Evolutionary conservation across 179 eudicot genomes (phyloP).

Genomic region (Spinacia oleracea): DNA sequence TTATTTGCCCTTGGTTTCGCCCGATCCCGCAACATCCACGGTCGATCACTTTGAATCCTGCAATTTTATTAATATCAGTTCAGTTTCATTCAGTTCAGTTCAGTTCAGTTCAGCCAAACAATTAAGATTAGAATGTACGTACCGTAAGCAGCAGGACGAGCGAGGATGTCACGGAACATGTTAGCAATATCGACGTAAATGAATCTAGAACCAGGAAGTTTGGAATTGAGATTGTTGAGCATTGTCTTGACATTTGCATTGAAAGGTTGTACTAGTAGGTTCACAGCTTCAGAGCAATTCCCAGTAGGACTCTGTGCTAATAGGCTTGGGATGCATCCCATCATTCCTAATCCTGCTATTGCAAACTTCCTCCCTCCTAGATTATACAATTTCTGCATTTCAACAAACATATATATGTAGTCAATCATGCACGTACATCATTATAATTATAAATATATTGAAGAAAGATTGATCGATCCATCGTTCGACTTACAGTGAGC

Average conservation of each 20-base stretch:
- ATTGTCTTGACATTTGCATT: conserved; percentile 43
- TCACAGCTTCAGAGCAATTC: conserved; percentile 34
- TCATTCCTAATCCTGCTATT: conserved; percentile 41
- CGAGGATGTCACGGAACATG: conserved; percentile 41
- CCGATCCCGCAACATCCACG: conserved; percentile 82
- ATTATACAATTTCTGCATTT: conserved; percentile 44
- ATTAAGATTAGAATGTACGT: not conserved
- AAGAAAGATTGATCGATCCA: too few species aligned
- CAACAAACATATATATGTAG: too few species aligned
- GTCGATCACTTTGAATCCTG: conserved; percentile 62
- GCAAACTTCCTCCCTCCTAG: conserved; percentile 45
- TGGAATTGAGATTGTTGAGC: conserved; percentile 36
- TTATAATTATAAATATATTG: too few species aligned
- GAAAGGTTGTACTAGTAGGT: conserved; percentile 37
- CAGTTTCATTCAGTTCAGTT: too few species aligned
- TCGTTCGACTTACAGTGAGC: conserved; percentile 70
- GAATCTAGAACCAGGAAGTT: conserved; percentile 36
- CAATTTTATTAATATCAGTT: too few species aligned
- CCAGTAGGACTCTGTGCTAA: conserved; percentile 38
- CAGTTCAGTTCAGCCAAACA: too few species aligned
- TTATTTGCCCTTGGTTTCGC: conserved; percentile 66
- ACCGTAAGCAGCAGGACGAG: conserved; percentile 40
- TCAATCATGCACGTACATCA: too few species aligned
- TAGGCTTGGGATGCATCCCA: conserved; percentile 49
- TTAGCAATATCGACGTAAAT: conserved; percentile 36